A percentile compares a stretch with the other conserved stretches of the same genome.
Evolutionary conservation across 768 basidiomycete genomes (phyloP).

Genomic region (Thelephora ganbajun): DNA sequence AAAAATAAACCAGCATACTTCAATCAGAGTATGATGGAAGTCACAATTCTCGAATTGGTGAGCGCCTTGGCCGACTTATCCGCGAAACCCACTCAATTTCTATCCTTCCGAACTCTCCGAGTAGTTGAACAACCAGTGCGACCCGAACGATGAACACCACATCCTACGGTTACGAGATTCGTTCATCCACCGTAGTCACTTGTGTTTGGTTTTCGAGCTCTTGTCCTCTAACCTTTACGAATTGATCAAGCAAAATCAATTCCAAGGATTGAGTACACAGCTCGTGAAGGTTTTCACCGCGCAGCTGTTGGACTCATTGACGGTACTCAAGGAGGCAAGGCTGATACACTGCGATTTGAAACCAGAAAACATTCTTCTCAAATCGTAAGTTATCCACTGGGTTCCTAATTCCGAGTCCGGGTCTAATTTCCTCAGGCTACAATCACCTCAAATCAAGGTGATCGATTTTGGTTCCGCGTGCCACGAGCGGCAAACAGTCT

Average conservation of each 20-base stretch:
- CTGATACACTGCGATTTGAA: slow-evolving; percentile 98
- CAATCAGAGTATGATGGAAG: slow-evolving; percentile 99
- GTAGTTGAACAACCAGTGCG: slow-evolving; percentile 87
- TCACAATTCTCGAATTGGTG: slow-evolving; percentile 91
- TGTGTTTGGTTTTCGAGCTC: slow-evolving; percentile 96
- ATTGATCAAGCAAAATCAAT: slow-evolving; percentile 99
- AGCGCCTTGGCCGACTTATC: slow-evolving; percentile 14
- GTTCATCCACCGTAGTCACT: slow-evolving; percentile 91
- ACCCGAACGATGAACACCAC: slow-evolving; percentile 92
- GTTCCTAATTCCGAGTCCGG: background rate
- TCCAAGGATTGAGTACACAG: slow-evolving; percentile 91
- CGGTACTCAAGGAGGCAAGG: slow-evolving; percentile 86
- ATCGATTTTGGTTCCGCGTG: slow-evolving; percentile 99
- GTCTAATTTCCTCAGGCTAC: slow-evolving; percentile 40
- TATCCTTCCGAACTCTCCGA: background rate
- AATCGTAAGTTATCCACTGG: slow-evolving; percentile 50
- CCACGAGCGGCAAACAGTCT: slow-evolving; percentile 98
- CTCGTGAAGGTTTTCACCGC: slow-evolving; percentile 98
- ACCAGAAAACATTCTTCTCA: slow-evolving; percentile 95
- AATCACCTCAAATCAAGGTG: slow-evolving; percentile 96
- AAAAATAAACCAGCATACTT: slow-evolving; percentile 99
- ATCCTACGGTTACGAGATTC: slow-evolving; percentile 90
- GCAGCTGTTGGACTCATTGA: slow-evolving; percentile 84
- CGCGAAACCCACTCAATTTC: background rate
- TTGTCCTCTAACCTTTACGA: slow-evolving; percentile 97